Percentiles rank a stretch among this genome's conserved stretches.
Conservation (phyloP, 2,329 filamentous ascomycete genomes). For the Curvularia eragrostidis region DNA sequence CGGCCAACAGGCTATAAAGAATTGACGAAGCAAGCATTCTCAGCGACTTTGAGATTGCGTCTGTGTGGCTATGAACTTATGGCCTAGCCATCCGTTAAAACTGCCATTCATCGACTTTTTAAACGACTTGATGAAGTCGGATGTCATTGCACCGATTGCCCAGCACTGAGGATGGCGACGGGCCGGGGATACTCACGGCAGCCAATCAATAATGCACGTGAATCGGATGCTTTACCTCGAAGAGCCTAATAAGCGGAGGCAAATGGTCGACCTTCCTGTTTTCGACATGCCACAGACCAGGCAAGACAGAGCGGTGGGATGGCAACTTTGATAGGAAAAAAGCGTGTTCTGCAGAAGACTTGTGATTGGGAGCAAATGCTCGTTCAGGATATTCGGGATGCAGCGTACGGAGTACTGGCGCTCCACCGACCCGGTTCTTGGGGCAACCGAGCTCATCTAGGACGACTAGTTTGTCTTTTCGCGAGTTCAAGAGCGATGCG, state of each 20-base stretch:
- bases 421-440: conserved; percentile 6
- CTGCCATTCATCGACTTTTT: conserved; percentile 2
- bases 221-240: conserved; percentile 21
- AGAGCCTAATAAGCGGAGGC: conserved; percentile 2
- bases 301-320: conserved; percentile 8
- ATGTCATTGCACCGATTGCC: conserved; percentile 6
- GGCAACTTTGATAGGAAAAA: not conserved
- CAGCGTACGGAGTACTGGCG: not conserved
- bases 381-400: not conserved
- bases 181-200: conserved; percentile 8
- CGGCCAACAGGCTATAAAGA: conserved; percentile 26
- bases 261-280: conserved; percentile 18
- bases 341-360: conserved; percentile 6
- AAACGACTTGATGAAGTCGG: conserved; percentile 14
- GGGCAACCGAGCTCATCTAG: not conserved
- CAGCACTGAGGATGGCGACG: conserved; percentile 4
- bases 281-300: conserved; percentile 2
- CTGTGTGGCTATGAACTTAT: not conserved
- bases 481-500: no score
- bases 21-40: conserved; percentile 29
- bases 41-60: not conserved
- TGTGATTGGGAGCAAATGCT: conserved; percentile 7
- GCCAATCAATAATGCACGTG: conserved; percentile 40
- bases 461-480: not conserved
- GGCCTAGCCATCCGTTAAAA: not conserved